These are phyloP conservation scores for Scedosporium aurantiacum DNA, from an alignment of 2,329 filamentous ascomycete species.

Conservation along the genomic window DNA sequence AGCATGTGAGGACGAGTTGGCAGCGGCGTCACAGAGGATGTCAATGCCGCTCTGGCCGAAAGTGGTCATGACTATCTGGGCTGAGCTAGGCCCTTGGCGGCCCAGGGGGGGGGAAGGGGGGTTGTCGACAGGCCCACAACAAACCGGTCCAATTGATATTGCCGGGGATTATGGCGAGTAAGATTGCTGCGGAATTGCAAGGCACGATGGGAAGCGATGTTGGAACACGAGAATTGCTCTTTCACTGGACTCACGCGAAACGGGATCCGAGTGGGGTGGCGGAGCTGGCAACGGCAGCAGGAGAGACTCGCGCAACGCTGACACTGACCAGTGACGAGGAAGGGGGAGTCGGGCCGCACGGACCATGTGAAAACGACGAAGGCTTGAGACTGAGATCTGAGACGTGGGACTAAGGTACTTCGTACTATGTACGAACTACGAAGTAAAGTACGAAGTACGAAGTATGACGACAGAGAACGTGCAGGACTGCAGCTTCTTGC, in stretches of 20 bases:
- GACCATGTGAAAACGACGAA: too few species aligned
- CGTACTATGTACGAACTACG: too few species aligned
- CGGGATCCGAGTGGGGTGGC: background rate
- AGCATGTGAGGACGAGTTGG: background rate
- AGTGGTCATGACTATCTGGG: slow-evolving; percentile 1
- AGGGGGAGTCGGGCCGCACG: too few species aligned
- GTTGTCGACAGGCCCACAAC: background rate
- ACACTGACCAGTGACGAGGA: background rate
- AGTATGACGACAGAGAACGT: too few species aligned
- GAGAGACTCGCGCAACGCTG: background rate
- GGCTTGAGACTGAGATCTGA: too few species aligned
- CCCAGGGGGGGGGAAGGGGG: background rate
- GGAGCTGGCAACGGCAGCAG: background rate
- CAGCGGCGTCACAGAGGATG: slow-evolving; percentile 6
- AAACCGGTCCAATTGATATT: background rate
- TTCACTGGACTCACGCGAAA: background rate
- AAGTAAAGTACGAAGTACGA: too few species aligned
- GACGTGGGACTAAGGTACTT: too few species aligned
- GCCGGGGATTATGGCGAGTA: background rate
- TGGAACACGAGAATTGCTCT: background rate
- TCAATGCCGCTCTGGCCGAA: slow-evolving; percentile 5
- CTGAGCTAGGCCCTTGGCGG: background rate
- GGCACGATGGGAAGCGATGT: background rate
- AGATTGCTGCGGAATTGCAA: background rate
- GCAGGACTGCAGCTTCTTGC: too few species aligned